A percentile compares a stretch with the other conserved stretches of the same genome.
These are phyloP conservation scores for Podaxis pistillaris DNA, from an alignment of 768 basidiomycete species.

Conservation along the genomic window DNA sequence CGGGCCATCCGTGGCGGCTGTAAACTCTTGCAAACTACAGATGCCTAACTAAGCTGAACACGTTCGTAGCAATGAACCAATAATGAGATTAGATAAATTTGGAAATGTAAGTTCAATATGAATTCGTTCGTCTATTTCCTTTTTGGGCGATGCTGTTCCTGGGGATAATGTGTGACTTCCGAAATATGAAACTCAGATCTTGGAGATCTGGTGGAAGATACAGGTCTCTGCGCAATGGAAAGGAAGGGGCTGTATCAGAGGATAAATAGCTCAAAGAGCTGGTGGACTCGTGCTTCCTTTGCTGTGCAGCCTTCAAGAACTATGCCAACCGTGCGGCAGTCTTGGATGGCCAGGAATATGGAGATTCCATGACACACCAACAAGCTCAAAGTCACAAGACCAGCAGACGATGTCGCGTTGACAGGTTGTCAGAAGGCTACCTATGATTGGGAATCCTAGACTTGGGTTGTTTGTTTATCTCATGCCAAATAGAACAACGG, in stretches of 20 bases:
- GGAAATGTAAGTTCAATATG: not conserved
- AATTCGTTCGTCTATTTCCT: not conserved
- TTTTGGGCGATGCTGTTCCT: not conserved
- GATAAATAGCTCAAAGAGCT: no score
- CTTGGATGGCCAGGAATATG: no score
- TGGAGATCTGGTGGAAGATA: not conserved
- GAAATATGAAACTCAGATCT: not conserved
- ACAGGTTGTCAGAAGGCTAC: no score
- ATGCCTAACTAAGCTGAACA: not conserved
- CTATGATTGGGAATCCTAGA: no score
- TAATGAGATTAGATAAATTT: not conserved
- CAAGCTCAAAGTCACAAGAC: no score
- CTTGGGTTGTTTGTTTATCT: no score
- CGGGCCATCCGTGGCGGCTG: not conserved
- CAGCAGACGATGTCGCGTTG: no score
- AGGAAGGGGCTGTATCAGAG: not conserved
- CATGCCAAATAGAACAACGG: not conserved
- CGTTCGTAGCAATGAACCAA: slow-evolving; percentile 5
- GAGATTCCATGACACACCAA: not conserved
- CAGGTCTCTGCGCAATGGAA: not conserved
- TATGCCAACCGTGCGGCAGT: no score
- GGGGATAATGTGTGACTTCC: not conserved
- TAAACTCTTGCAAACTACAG: not conserved
- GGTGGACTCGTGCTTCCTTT: no score
- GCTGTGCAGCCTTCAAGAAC: no score